A percentile compares a stretch with the other conserved stretches of the same genome.
These are phyloP conservation scores for Ophiocordyceps camponoti-leonardi DNA, from an alignment of 2,329 filamentous ascomycete genomes.

Conservation along the genomic window DNA sequence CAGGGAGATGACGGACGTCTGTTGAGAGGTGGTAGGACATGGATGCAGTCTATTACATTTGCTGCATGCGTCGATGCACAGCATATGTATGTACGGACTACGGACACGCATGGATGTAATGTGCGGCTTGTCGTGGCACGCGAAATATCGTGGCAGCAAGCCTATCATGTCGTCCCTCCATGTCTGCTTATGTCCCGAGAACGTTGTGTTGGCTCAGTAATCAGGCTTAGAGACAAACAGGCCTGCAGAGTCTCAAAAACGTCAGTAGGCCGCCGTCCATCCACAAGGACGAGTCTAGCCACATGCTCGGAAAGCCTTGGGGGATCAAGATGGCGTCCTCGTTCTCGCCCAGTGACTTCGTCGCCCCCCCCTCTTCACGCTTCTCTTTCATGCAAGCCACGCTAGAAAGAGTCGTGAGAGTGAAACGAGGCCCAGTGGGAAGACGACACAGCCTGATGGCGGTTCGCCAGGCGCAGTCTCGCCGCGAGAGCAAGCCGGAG, in stretches of 20 bases:
- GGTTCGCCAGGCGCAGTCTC: neutral
- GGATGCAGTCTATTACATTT: neutral
- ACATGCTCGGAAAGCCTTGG: neutral
- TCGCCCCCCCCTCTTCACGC: neutral
- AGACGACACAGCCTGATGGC: neutral
- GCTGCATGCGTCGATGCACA: neutral
- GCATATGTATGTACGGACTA: neutral
- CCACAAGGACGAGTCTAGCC: neutral
- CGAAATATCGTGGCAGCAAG: neutral
- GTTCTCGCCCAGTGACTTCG: neutral
- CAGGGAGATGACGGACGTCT: neutral
- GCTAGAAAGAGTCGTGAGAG: neutral
- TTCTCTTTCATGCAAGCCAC: neutral
- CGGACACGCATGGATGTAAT: too few species aligned
- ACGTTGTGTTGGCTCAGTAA: neutral
- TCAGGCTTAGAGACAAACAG: neutral
- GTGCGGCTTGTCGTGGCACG: neutral
- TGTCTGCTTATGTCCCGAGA: neutral
- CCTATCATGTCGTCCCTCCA: neutral
- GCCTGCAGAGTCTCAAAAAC: neutral
- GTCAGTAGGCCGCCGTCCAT: neutral
- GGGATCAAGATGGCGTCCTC: neutral
- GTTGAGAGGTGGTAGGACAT: neutral
- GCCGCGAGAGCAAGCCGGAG: neutral
- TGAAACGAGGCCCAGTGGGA: neutral